Base-by-base conservation (phyloP, 176 grass and related monocot species). In the Raddia guianensis region DNA sequence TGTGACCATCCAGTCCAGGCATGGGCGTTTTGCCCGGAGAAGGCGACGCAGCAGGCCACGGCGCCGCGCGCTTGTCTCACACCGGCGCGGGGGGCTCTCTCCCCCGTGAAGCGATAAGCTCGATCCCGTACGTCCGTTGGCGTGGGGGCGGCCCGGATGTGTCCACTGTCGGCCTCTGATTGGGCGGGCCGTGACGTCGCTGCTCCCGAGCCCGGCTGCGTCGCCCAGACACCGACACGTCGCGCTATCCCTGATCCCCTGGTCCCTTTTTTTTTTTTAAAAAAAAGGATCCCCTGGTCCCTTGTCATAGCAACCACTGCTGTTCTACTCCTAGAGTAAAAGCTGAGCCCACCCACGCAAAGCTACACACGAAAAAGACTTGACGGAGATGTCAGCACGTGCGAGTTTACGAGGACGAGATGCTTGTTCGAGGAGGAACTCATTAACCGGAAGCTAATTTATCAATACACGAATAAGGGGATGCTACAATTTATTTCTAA, bases 221-320 rank as follows among this genome's bases (percentile, higher is more conserved):
- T 27, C 27, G 27, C 27, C 72, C 82, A 54, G 35, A 42, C 18
- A 5, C 79, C 56, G 90, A 91, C 93, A 95, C 93, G 89, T 92
- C 18, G 53, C 82, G 48, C 32, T 59, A 12, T 56, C 63, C 14
- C 16, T 59, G 77, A 74, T 63, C 68, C 74, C 86, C 46, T 19
- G 27, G 27, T 27, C 27, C 27, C 27, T 7, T n/a, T n/a, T n/a
- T n/a, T n/a, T n/a, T n/a, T n/a, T n/a, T n/a, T n/a, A n/a, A n/a
- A n/a, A n/a, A n/a, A n/a, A n/a, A n/a, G n/a, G n/a, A n/a, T n/a
- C 49, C 63, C 14, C 16, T 59, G 77, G 79, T 68, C 68, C 74
- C 86, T 34, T 19, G 4, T 3, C 63, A 72, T 54, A 40, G n/a
- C 66, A 53, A 19, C 65, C 71, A 10, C 46, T 54, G 19, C 44